phyloP scores from a whole-genome alignment of 768 basidiomycete genomes.

The Mycena venus region DNA sequence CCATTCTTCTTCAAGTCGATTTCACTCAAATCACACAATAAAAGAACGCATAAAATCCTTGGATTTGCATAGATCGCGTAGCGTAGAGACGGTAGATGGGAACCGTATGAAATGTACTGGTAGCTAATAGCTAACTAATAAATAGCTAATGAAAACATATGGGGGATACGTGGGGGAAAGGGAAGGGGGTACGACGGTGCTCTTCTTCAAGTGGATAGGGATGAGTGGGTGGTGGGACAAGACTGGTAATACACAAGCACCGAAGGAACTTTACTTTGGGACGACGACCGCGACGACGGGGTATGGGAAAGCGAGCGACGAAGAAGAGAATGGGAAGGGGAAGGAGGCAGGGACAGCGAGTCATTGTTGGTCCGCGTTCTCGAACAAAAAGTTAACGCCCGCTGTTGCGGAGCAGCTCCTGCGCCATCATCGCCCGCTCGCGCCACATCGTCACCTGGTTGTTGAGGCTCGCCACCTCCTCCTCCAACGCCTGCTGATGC shows the following conservation, averaged over 20 bases:
- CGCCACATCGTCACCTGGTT: slow-evolving; percentile 66
- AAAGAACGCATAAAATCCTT: no score
- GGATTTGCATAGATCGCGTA: no score
- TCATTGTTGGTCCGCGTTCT: slow-evolving; percentile 1
- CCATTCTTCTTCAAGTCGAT: no score
- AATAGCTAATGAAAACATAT: not conserved
- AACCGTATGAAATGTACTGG: no score
- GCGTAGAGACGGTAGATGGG: no score
- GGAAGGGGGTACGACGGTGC: slow-evolving; percentile 29
- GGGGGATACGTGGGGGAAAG: not conserved
- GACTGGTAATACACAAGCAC: slow-evolving; percentile 25
- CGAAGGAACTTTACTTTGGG: slow-evolving; percentile 24
- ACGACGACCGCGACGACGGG: not conserved
- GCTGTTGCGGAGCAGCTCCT: slow-evolving; percentile 58
- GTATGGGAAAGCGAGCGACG: not conserved
- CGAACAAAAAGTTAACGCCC: slow-evolving; percentile 39
- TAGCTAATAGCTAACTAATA: no score
- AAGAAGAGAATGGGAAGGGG: not conserved
- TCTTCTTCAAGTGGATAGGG: slow-evolving; percentile 29
- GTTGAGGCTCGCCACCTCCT: slow-evolving; percentile 53
- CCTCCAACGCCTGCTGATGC: slow-evolving; percentile 68
- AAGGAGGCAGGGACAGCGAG: not conserved
- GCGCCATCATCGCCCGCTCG: slow-evolving; percentile 49
- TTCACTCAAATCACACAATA: no score
- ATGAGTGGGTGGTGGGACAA: not conserved